Conservation (phyloP, 129 eudicot genomes). For the Helianthus tuberosus region DNA sequence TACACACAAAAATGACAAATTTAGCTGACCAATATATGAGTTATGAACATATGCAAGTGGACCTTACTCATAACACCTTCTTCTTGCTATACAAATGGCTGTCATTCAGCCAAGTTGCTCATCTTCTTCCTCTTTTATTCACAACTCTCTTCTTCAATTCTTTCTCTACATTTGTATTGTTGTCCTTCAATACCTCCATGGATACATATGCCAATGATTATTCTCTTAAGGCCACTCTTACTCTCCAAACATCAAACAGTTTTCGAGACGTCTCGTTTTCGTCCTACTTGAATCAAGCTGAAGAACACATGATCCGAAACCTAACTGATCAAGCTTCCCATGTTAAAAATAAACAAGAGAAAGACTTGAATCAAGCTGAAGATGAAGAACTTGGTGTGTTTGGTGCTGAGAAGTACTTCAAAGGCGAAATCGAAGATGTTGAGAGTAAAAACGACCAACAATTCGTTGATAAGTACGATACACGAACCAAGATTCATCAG, state of each 20-base stretch:
- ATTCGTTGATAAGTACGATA: neutral
- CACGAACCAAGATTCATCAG: neutral
- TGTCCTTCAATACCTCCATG: slow-evolving; percentile 13
- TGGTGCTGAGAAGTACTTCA: slow-evolving; percentile 86
- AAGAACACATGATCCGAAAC: slow-evolving; percentile 40
- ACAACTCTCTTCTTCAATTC: slow-evolving; percentile 17
- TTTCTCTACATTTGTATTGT: neutral
- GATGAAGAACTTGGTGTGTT: slow-evolving; percentile 76
- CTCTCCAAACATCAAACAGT: slow-evolving; percentile 38
- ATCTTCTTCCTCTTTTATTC: slow-evolving; percentile 15
- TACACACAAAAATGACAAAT: slow-evolving; percentile 16
- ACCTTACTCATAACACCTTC: slow-evolving; percentile 35
- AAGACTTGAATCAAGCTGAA: no score
- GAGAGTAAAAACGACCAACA: neutral
- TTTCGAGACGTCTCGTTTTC: slow-evolving; percentile 67
- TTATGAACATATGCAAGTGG: slow-evolving; percentile 44
- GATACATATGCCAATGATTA: slow-evolving; percentile 35
- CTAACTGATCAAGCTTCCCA: slow-evolving; percentile 21
- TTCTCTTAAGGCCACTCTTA: slow-evolving; percentile 34
- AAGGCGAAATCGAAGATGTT: slow-evolving; percentile 50
- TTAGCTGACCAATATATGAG: slow-evolving; percentile 18
- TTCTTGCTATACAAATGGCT: slow-evolving; percentile 32
- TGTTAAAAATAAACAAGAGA: slow-evolving; percentile 27
- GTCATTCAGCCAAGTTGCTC: slow-evolving; percentile 37
- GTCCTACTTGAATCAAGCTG: slow-evolving; percentile 58